Evolutionary conservation across 495 filamentous ascomycete genomes (phyloP).

Genomic region (Trichoderma virens): DNA sequence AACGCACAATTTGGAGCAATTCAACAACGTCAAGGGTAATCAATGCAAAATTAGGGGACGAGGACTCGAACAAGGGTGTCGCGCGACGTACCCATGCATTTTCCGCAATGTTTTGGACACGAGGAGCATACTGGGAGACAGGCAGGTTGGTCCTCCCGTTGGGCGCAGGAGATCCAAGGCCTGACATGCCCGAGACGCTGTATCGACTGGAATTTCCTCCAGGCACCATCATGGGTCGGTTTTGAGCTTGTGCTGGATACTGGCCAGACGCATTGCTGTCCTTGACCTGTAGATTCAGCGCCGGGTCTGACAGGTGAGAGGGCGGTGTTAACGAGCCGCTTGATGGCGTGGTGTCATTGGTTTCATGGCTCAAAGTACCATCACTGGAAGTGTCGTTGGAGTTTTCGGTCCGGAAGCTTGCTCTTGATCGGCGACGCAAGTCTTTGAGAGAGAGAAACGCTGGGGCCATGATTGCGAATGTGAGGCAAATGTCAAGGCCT

Average conservation of each 20-base stretch:
- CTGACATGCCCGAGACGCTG: constrained; percentile 47
- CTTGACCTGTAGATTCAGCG: constrained; percentile 40
- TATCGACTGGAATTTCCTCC: constrained; percentile 30
- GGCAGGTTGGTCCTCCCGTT: constrained; percentile 45
- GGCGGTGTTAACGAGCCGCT: constrained; percentile 39
- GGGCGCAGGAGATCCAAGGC: constrained; percentile 47
- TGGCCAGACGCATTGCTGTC: constrained; percentile 33
- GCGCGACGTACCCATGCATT: constrained; percentile 63
- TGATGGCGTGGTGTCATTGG: constrained; percentile 36
- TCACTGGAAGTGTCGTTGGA: constrained; percentile 46
- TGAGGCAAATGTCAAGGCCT: neutral
- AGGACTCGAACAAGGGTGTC: too few relatives aligned
- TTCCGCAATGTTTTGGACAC: constrained; percentile 67
- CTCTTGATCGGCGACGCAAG: constrained; percentile 64
- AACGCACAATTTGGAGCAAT: too few relatives aligned
- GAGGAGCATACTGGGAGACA: constrained; percentile 69
- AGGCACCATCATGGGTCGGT: constrained; percentile 36
- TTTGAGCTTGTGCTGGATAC: constrained; percentile 32
- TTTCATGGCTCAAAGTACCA: constrained; percentile 38
- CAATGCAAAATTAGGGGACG: neutral
- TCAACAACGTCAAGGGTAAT: constrained; percentile 11
- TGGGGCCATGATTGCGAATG: constrained; percentile 31
- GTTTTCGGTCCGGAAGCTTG: constrained; percentile 51
- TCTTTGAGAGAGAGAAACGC: constrained; percentile 65
- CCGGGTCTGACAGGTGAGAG: constrained; percentile 38